phyloP scores from a whole-genome alignment of 768 basidiomycete genomes.

The Pleurotus pulmonarius region DNA sequence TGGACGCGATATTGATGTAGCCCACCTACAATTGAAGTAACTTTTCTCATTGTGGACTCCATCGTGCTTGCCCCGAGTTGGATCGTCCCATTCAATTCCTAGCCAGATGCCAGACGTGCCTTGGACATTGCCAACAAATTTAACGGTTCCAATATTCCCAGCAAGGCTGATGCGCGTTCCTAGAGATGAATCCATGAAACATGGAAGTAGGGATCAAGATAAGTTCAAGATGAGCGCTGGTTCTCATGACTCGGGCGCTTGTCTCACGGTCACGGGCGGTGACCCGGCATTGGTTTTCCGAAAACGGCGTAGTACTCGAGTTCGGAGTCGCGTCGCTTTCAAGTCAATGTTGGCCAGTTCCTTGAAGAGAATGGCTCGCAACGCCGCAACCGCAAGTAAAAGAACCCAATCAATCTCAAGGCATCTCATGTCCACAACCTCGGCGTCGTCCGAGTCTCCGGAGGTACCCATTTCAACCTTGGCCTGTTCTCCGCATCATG shows the following conservation, averaged over 20 bases:
- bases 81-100: slow-evolving; percentile 98
- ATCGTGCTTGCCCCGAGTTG: slow-evolving; percentile 80
- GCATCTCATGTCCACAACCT: slow-evolving; percentile 44
- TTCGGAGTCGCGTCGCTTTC: too few relatives aligned
- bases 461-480: slow-evolving; percentile 30
- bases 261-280: slow-evolving; percentile 1
- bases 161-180: slow-evolving; percentile 55
- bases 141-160: slow-evolving; percentile 64
- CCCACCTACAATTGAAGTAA: slow-evolving; percentile 81
- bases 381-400: slow-evolving; percentile 29
- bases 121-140: slow-evolving; percentile 61
- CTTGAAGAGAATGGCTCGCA: slow-evolving; percentile 39
- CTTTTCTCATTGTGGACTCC: slow-evolving; percentile 72
- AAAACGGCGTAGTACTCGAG: too few relatives aligned
- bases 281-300: background rate
- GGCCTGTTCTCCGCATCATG: slow-evolving; percentile 5
- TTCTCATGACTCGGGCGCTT: background rate
- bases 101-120: slow-evolving; percentile 73
- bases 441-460: slow-evolving; percentile 18
- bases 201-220: slow-evolving; percentile 15
- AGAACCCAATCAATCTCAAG: slow-evolving; percentile 42
- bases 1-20: background rate
- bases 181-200: slow-evolving; percentile 21
- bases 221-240: slow-evolving; percentile 11
- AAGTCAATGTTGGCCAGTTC: slow-evolving; percentile 14